Evolutionary conservation across 257 asterid species (phyloP).

Genomic region (Jacaranda mimosifolia): DNA sequence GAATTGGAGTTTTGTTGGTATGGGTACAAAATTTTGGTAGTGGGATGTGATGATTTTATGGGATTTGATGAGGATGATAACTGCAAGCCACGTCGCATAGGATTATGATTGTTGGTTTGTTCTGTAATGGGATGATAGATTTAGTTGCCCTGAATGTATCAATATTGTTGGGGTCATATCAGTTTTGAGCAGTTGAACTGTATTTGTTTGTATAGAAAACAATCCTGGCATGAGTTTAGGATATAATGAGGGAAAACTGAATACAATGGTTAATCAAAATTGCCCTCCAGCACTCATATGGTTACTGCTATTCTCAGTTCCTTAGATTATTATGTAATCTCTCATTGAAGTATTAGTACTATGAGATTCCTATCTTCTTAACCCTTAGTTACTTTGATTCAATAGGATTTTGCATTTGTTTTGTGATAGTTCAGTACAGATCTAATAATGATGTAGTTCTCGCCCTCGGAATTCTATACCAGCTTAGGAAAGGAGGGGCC

Average conservation of each 20-base stretch:
- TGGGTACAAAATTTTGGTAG: neutral
- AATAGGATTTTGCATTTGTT: conserved; percentile 1
- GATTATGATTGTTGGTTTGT: conserved; percentile 1
- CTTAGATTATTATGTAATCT: conserved; percentile 8
- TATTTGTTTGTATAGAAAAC: conserved; percentile 10
- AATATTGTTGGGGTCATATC: conserved; percentile 10
- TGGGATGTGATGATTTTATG: conserved; percentile 30
- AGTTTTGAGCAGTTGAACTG: conserved; percentile 10
- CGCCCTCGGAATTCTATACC: too few relatives aligned
- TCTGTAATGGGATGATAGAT: neutral
- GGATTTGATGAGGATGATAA: conserved; percentile 1
- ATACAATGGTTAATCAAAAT: neutral
- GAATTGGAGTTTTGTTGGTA: neutral
- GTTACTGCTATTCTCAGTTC: neutral
- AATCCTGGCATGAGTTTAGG: neutral
- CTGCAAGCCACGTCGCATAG: neutral
- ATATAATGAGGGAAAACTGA: neutral
- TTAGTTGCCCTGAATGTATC: neutral
- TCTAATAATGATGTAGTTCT: conserved; percentile 2
- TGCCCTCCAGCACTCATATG: neutral
- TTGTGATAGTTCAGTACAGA: conserved; percentile 11
- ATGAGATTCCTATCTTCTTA: neutral
- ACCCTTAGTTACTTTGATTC: neutral
- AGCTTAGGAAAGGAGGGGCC: neutral
- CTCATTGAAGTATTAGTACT: neutral